These are phyloP conservation scores for Collariella sp. DNA, from an alignment of 495 filamentous ascomycete genomes.

Conservation along the genomic window DNA sequence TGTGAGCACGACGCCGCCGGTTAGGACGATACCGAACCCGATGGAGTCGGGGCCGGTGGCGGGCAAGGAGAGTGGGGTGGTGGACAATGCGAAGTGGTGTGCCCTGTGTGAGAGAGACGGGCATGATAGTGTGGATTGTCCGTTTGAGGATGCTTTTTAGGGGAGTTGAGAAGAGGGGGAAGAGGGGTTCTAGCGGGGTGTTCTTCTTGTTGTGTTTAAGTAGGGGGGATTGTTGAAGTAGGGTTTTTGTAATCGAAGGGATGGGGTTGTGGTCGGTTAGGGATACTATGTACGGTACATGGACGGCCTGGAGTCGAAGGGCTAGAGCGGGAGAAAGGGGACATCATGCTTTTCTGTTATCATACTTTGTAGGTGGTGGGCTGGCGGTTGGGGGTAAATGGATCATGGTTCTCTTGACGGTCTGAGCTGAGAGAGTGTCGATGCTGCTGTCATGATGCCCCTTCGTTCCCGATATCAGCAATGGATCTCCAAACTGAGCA, in stretches of 20 bases:
- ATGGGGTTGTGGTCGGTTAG: neutral
- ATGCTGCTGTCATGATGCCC: too few species aligned
- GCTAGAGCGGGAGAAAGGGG: too few species aligned
- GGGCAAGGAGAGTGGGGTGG: constrained; percentile 68
- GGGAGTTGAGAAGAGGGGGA: neutral
- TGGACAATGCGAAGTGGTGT: constrained; percentile 90
- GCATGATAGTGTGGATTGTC: constrained; percentile 92
- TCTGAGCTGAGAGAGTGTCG: too few species aligned
- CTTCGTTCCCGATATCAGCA: too few species aligned
- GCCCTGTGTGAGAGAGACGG: constrained; percentile 93
- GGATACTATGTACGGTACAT: neutral
- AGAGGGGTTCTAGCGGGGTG: neutral
- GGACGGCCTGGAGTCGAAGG: too few species aligned
- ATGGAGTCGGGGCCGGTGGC: constrained; percentile 65
- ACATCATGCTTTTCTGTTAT: too few species aligned
- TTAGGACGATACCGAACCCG: constrained; percentile 47
- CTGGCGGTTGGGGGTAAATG: too few species aligned
- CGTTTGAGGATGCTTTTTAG: constrained; percentile 74
- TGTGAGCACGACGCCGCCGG: constrained; percentile 5
- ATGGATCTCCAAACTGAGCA: too few species aligned
- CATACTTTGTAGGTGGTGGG: too few species aligned
- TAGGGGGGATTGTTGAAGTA: neutral
- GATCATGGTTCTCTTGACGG: too few species aligned
- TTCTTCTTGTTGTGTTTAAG: neutral
- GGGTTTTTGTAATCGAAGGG: neutral